Base-by-base conservation (phyloP, 352 stramenopile genomes). In the Pythium grandisporangium region DNA sequence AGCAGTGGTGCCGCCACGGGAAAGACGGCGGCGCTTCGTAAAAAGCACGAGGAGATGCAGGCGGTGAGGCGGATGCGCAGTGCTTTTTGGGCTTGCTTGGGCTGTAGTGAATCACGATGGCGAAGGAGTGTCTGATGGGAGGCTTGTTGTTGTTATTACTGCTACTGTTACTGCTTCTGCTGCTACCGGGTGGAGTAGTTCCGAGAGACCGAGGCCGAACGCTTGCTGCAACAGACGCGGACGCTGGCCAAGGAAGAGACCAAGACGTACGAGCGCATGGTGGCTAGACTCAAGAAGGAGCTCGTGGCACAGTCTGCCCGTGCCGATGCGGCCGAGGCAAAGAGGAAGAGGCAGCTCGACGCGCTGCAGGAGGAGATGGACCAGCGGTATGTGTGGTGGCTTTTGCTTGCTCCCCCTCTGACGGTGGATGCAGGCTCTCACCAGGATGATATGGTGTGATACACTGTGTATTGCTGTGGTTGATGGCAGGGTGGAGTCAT, bases 221-320 rank as follows among this genome's bases (percentile, higher is more conserved):
- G 65, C 22, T 35, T 92, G 49, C 53, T 92, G 27, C 38, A 66
- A 24, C 71, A 92, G 33, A 69, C 80, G 19, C 69, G 65, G 19
- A 52, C 51, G 6, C 51, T 89, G 8, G 72, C 74, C 1, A 54
- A 66, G 43, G 62, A 81, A 29, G 74, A 87, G 50, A 82, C 84
- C 37, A 74, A 78, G 34, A 73, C 61, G 41, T 82, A 92, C 46
- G 69, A 86, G 30, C 68, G 77, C 33, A 56, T 87, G 19, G 70
- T 87, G 23, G 45, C 66, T 30, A 84, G 80, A 51, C 46, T 92
- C 13, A 86, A 85, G 46, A 56, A 62, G 30, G 67, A 92, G 47
- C 45, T 87, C 12, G 58, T 55, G 37, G 61, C 66, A 44, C 53
- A 88, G n/a, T 70, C 73, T 11, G 61, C 66, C 17, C 66, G 70